phyloP scores from a whole-genome alignment of 2,329 filamentous ascomycete genomes.

The Colletotrichum musicola region DNA sequence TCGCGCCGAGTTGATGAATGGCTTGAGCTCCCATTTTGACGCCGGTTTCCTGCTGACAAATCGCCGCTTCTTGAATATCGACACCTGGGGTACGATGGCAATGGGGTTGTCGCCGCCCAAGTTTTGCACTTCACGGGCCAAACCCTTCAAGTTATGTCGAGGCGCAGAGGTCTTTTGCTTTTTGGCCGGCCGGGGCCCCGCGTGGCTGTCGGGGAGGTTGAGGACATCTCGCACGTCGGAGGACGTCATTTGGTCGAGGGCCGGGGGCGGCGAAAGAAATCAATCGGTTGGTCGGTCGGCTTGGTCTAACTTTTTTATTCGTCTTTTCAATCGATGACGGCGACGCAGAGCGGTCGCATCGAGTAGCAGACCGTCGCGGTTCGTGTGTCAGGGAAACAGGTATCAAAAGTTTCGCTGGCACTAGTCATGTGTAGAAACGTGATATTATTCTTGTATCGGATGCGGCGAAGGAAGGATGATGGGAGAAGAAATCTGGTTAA shows the following conservation, averaged over 20 bases:
- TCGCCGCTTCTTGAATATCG: slow-evolving; percentile 70
- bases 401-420: slow-evolving; percentile 9
- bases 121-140: slow-evolving; percentile 75
- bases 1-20: slow-evolving; percentile 84
- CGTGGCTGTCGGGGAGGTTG: slow-evolving; percentile 74
- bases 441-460: not conserved
- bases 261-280: slow-evolving; percentile 17
- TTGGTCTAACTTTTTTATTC: slow-evolving; percentile 18
- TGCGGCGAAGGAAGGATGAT: not conserved
- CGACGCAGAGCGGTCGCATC: slow-evolving; percentile 17
- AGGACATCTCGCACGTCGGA: slow-evolving; percentile 91
- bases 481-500: not conserved
- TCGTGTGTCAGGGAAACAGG: slow-evolving; percentile 21
- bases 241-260: slow-evolving; percentile 69
- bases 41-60: slow-evolving; percentile 68
- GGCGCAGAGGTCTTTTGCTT: slow-evolving; percentile 78
- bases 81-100: slow-evolving; percentile 72
- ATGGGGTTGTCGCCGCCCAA: slow-evolving; percentile 76
- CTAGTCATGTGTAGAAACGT: not conserved
- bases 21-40: slow-evolving; percentile 73
- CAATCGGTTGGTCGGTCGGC: slow-evolving; percentile 6
- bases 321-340: not conserved
- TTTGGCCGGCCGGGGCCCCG: slow-evolving; percentile 72
- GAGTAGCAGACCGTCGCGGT: not conserved
- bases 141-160: slow-evolving; percentile 70